phyloP scores from a whole-genome alignment of 306 rosid species.

The Alnus rubra region DNA sequence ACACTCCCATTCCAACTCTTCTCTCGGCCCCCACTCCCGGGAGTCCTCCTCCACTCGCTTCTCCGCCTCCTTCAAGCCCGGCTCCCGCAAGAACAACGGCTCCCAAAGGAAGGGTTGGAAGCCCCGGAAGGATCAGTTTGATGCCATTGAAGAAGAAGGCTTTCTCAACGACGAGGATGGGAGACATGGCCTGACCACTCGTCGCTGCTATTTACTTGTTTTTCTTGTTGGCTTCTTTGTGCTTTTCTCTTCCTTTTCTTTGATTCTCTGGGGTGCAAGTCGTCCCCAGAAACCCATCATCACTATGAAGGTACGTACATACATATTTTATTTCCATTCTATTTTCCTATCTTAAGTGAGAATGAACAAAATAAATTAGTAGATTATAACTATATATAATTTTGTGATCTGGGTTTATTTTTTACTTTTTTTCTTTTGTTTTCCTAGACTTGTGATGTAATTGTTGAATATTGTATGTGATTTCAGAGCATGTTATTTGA shows the following conservation, averaged over 20 bases:
- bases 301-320: conserved; percentile 60
- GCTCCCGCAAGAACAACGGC: conserved; percentile 28
- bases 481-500: conserved; percentile 72
- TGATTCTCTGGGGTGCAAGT: conserved; percentile 87
- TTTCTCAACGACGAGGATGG: conserved; percentile 52
- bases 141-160: conserved; percentile 79
- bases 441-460: neutral
- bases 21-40: conserved; percentile 78
- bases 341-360: neutral
- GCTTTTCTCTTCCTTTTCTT: conserved; percentile 65
- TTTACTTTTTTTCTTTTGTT: neutral
- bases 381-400: neutral
- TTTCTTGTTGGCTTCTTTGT: conserved; percentile 48
- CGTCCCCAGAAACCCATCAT: conserved; percentile 73
- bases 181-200: conserved; percentile 25
- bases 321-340: neutral
- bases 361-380: neutral
- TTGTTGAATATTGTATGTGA: neutral
- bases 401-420: neutral
- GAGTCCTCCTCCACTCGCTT: conserved; percentile 90
- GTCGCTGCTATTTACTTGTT: conserved; percentile 64
- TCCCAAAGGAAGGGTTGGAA: conserved; percentile 50
- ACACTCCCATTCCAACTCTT: conserved; percentile 89
- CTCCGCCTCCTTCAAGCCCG: conserved; percentile 55
- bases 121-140: conserved; percentile 62